Evolutionary conservation across 192 early-diverging fungal genomes (phyloP), one percentile per base, ranked within the genome.

Genomic region (Coemansia sp.): DNA sequence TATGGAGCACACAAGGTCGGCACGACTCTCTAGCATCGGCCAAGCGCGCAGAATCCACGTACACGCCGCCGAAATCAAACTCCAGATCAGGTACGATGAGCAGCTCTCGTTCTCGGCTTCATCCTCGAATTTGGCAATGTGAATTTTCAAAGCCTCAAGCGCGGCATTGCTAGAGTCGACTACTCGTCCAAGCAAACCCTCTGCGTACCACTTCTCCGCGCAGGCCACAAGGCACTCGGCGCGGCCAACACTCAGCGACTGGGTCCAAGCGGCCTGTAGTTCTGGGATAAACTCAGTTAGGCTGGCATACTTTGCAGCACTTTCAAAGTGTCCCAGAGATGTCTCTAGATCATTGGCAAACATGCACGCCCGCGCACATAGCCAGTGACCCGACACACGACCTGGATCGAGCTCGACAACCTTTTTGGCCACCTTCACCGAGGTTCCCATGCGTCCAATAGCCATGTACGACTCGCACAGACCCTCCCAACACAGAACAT

Each of bases 401-500:
- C 55, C 60, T 5, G 90, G 87, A 20, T 89, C 86, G 8, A 97
- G 81, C 29, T 93, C 91, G 3, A 87, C 80, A 22, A 89, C 89
- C 33, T 92, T 86, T 7, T 71, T 81, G 65, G 94, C 91, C 0
- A 95, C 95, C n/a, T 75, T 79, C 0, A 69, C 69, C 3, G 78
- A 66, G 0, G 83, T 74, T 31, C 73, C 64, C 24, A 74, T 57
- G 20, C 90, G 86, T 3, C 93, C 93, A 52, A 89, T 89, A 8
- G 83, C 86, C 40, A 86, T 76, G 61, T 94, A 94, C 6, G 90
- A 87, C 65, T 94, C 91, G 46, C 89, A 90, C 40, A 94, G 81
- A 15, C 91, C 91, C 81, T 95, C 84, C 96, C 96, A 93, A 69
- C 81, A 47, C 85, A 90, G 38, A 58, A 84, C 61, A 67, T 93